phyloP scores from a whole-genome alignment of 2,329 filamentous ascomycete genomes.

The Dothiorella sarmentorum region DNA sequence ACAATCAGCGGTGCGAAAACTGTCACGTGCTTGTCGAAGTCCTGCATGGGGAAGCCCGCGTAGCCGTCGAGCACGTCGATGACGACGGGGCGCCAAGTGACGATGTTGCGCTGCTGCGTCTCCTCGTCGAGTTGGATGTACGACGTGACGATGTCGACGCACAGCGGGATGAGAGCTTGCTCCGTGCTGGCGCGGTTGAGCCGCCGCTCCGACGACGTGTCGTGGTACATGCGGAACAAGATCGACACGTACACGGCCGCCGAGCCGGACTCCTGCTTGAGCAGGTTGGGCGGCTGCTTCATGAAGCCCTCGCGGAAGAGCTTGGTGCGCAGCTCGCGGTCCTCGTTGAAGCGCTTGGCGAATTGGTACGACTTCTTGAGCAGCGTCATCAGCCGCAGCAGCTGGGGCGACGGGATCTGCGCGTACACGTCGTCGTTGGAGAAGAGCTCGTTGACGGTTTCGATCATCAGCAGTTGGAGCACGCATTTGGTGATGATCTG shows the following conservation, averaged over 20 bases:
- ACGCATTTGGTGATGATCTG: constrained; percentile 99
- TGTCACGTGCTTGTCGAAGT: constrained; percentile 74
- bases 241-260: constrained; percentile 96
- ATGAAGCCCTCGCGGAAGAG: constrained; percentile 98
- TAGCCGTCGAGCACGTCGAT: constrained; percentile 96
- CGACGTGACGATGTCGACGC: constrained; percentile 84
- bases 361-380: constrained; percentile 97
- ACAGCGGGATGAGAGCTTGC: constrained; percentile 86
- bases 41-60: constrained; percentile 74
- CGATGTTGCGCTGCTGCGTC: constrained; percentile 92
- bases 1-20: constrained; percentile 85
- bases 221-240: constrained; percentile 94
- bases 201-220: constrained; percentile 77
- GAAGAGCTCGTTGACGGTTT: constrained; percentile 98
- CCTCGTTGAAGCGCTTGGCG: constrained; percentile 94
- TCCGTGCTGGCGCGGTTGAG: constrained; percentile 81
- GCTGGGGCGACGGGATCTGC: constrained; percentile 84
- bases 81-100: constrained; percentile 95
- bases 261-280: constrained; percentile 93
- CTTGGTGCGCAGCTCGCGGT: constrained; percentile 90
- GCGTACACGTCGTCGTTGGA: constrained; percentile 93
- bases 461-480: constrained; percentile 96
- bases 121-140: constrained; percentile 90
- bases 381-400: constrained; percentile 87
- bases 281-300: constrained; percentile 95